phyloP scores from a whole-genome alignment of 768 basidiomycete genomes.

The Rhizopogon vesiculosus region DNA sequence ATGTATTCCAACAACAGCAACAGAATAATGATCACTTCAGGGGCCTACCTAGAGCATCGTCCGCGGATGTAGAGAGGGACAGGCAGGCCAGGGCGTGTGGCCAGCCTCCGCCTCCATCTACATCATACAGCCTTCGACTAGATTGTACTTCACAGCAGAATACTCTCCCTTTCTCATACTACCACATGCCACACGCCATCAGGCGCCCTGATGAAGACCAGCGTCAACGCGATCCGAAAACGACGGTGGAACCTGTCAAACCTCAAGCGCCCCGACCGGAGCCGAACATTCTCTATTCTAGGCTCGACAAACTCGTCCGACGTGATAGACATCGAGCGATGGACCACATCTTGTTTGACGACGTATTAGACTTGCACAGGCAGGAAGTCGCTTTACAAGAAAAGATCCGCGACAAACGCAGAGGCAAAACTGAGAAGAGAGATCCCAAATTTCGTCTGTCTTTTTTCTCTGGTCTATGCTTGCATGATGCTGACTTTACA shows the following conservation, averaged over 20 bases:
- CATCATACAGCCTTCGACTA: slow-evolving; percentile 6
- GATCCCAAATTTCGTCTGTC: slow-evolving; percentile 23
- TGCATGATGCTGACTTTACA: not conserved
- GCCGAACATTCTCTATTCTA: slow-evolving; percentile 18
- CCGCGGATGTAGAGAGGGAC: slow-evolving; percentile 24
- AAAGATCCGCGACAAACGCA: slow-evolving; percentile 15
- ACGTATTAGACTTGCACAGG: slow-evolving; percentile 13
- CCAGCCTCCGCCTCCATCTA: slow-evolving; percentile 5
- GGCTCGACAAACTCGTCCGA: slow-evolving; percentile 20
- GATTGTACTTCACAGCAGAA: not conserved
- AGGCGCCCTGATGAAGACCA: slow-evolving; percentile 1
- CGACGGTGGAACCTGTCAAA: slow-evolving; percentile 2
- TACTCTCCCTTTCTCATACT: not conserved
- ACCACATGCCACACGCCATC: not conserved
- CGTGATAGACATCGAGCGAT: slow-evolving; percentile 17
- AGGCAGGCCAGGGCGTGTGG: slow-evolving; percentile 26
- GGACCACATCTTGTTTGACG: slow-evolving; percentile 19
- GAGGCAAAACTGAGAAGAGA: slow-evolving; percentile 13
- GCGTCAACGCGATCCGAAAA: not conserved
- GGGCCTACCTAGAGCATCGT: slow-evolving; percentile 15
- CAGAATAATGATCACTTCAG: slow-evolving; percentile 12
- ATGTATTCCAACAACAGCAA: slow-evolving; percentile 4
- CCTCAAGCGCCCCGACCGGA: slow-evolving; percentile 14
- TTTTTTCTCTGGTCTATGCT: not conserved
- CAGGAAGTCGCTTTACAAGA: slow-evolving; percentile 19